Conservation (phyloP, 306 rosid genomes). For the Vigna nakashimae region DNA sequence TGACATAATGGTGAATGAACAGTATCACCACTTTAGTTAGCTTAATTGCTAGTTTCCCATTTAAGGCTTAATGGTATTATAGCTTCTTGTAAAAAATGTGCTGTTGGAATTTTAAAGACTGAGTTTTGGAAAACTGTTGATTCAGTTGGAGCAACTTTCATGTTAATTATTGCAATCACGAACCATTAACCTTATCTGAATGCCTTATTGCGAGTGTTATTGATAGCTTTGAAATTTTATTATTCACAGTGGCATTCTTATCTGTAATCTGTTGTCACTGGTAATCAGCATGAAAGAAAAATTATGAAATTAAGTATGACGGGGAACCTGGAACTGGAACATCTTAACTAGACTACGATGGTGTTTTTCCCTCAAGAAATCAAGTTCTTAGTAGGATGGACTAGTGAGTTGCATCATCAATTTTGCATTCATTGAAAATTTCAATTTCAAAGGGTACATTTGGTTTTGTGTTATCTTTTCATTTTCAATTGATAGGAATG, state of each 20-base stretch:
- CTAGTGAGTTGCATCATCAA: neutral
- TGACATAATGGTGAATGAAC: neutral
- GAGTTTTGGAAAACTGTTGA: neutral
- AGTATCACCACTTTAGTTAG: conserved; percentile 7
- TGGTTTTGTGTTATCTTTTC: neutral
- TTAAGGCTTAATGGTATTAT: neutral
- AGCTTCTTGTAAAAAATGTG: neutral
- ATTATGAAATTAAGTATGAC: neutral
- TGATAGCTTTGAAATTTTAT: conserved; percentile 6
- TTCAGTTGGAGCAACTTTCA: neutral
- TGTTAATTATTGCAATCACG: neutral
- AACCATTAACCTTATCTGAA: neutral
- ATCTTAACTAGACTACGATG: neutral
- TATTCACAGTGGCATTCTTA: conserved; percentile 3
- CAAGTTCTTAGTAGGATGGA: neutral
- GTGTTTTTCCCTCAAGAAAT: neutral
- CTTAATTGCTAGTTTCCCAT: neutral
- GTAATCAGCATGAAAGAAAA: neutral
- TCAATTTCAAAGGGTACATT: conserved; percentile 2
- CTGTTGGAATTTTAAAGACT: neutral
- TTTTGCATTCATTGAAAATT: conserved; percentile 29
- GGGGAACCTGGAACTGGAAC: neutral
- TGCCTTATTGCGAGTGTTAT: neutral
- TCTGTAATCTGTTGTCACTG: neutral
- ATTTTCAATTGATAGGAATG: neutral